Evolutionary conservation across 129 eudicot species (phyloP), one percentile per base, ranked within the genome.

Genomic region (Centella asiatica): DNA sequence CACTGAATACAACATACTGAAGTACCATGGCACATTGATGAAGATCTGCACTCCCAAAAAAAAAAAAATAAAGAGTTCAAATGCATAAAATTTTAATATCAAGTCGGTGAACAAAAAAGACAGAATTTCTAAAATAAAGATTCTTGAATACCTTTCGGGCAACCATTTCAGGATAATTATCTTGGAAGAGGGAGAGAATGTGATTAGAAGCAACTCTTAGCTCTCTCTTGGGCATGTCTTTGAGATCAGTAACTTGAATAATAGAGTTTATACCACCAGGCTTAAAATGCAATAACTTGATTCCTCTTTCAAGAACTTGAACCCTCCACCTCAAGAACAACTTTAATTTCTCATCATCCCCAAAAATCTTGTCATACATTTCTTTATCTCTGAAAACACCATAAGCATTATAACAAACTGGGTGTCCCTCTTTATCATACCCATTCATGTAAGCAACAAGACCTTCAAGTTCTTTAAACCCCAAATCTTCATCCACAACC

Each of bases 1-100:
- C 75, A 92, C 74, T 0, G 99, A 92, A 72, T 92, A 87, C 80
- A 92, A 24, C 90, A 92, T 61, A 69, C 90, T 87, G 65, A 87
- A 92, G 82, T 92, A 92, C 99, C 99, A 92, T 61, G 99, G 99
- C 74, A 92, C 99, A 75, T 92, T 92, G 78, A 92, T 78, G 47
- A 92, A 92, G 55, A 92, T 92, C 99, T 92, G 65, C 62, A 80
- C 55, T 33, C 61, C 57, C 28, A 64, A 73, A 23, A 31, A 10
- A 49, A 46, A 36, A 49, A 50, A 36, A 42, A 2, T 2, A 0
- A 47, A 46, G 59, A 69, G 34, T 18, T 26, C 49, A 40, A 17
- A 66, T 12, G 13, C 20, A 12, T 29, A n/a, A 27, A 47, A 55
- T 44, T 22, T 62, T 26, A 65, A 59, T n/a, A n/a, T n/a, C n/a